Percentiles rank a stretch among this genome's conserved stretches.
Conservation (phyloP, 2,329 filamentous ascomycete species). For the Aspergillus fijiensis region DNA sequence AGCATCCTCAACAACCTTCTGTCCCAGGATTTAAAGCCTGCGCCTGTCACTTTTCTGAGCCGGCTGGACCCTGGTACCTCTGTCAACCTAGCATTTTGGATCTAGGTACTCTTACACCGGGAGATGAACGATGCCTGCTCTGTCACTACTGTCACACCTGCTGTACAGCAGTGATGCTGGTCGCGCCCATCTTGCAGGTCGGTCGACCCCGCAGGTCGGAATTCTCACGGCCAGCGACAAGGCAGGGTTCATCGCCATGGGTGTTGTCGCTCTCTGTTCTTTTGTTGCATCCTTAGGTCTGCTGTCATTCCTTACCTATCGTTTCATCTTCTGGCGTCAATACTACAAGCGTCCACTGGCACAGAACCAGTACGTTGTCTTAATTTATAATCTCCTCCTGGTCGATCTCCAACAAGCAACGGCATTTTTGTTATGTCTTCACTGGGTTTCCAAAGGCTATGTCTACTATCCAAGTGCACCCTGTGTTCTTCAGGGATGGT, state of each 20-base stretch:
- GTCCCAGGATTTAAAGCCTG: background rate
- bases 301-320: conserved; percentile 49
- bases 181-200: background rate
- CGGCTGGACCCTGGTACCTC: conserved; percentile 2
- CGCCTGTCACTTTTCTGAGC: background rate
- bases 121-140: conserved; percentile 8
- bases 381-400: conserved; percentile 53
- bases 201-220: background rate
- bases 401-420: conserved; percentile 53
- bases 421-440: conserved; percentile 46
- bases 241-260: conserved; percentile 48
- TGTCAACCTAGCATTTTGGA: background rate
- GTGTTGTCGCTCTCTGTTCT: conserved; percentile 47
- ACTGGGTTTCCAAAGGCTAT: conserved; percentile 45
- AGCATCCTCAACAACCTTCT: background rate
- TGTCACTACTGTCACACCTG: conserved; percentile 2
- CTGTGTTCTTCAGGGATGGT: conserved; percentile 53
- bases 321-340: conserved; percentile 50
- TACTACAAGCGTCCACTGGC: conserved; percentile 50
- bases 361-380: conserved; percentile 53
- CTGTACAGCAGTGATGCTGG: conserved; percentile 4
- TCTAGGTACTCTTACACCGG: background rate
- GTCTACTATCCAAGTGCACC: conserved; percentile 46
- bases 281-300: conserved; percentile 29
- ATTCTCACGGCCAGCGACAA: conserved; percentile 28